Base-by-base conservation (phyloP, 305 asterid genomes). In the Fraxinus sp. region DNA sequence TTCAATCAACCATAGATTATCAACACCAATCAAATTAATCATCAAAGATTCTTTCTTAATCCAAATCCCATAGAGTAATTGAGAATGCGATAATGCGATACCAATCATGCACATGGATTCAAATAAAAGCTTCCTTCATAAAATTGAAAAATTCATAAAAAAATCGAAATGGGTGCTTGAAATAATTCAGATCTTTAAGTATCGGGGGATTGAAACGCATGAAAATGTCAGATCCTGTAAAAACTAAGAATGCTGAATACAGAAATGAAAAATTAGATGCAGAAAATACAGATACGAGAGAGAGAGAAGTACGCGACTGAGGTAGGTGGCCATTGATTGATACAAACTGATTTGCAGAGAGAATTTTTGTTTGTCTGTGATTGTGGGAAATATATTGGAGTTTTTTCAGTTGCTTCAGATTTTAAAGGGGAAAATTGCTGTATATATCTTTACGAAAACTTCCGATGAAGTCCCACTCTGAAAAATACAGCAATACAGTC, bases 261-360 rank as follows among this genome's bases (percentile, higher is more conserved):
- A 5, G 10, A 77, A 66, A 72, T 76, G 37, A 41, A 5, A 22
- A 73, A 64, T 59, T 32, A 28, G 81, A 74, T 11, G 83, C 80
- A 84, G 24, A 10, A 62, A 80, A 33, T 62, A 18, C 49, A 75
- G 73, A 75, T 8, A 22, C 1, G 14, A 62, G 71, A 83, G 52
- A 68, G 83, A 81, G 66, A 75, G 10, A 14, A 80, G 52, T 77
- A 88, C 91, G 36, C 84, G 88, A 85, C 87, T 77, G 85, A 85
- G 91, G 81, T 83, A 88, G 52, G 87, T 86, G 43, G 91, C 89
- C 89, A 88, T 88, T 59, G 79, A 88, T 88, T 70, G 79, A 74
- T 41, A 37, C 16, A 36, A 77, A 81, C 26, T 55, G 84, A 55
- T 64, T 72, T 32, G 16, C 26, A n/a, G 85, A 77, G 66, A 75